A percentile compares a stretch with the other conserved stretches of the same genome.
These are phyloP conservation scores for Pythium angustatum DNA, from an alignment of 352 stramenopile genomes.

Conservation along the genomic window DNA sequence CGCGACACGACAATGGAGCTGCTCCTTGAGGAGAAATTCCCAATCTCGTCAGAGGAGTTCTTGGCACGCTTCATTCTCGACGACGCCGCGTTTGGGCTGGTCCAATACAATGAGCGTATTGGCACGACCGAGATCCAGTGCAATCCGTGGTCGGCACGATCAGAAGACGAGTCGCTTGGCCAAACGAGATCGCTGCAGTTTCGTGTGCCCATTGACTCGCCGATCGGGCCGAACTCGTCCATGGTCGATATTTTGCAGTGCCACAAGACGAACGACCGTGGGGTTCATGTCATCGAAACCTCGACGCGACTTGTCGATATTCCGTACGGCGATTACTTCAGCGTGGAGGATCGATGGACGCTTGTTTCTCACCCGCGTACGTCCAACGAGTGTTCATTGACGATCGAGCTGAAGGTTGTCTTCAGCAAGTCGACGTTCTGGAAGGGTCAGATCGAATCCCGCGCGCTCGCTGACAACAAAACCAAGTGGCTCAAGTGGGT, in stretches of 20 bases:
- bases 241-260: conserved; percentile 80
- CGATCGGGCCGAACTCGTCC: conserved; percentile 81
- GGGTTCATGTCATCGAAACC: conserved; percentile 61
- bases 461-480: conserved; percentile 74
- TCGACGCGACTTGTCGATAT: conserved; percentile 83
- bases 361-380: conserved; percentile 52
- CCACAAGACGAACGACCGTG: conserved; percentile 44
- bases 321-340: conserved; percentile 88
- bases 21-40: conserved; percentile 61
- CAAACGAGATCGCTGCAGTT: conserved; percentile 75
- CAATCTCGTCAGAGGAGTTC: conserved; percentile 66
- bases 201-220: conserved; percentile 71
- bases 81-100: conserved; percentile 65
- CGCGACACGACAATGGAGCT: conserved; percentile 79
- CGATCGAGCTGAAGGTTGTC: conserved; percentile 81
- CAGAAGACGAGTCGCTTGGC: conserved; percentile 41
- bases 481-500: conserved; percentile 74
- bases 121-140: conserved; percentile 76
- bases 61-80: conserved; percentile 71
- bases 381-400: conserved; percentile 53
- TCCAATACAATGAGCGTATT: conserved; percentile 56
- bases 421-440: conserved; percentile 87
- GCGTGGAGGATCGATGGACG: conserved; percentile 81
- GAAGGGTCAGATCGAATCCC: conserved; percentile 76
- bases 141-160: conserved; percentile 59